A percentile compares a stretch with the other conserved stretches of the same genome.
Evolutionary conservation across 2,329 filamentous ascomycete species (phyloP).

Genomic region (Cladosporium sphaerospermum): DNA sequence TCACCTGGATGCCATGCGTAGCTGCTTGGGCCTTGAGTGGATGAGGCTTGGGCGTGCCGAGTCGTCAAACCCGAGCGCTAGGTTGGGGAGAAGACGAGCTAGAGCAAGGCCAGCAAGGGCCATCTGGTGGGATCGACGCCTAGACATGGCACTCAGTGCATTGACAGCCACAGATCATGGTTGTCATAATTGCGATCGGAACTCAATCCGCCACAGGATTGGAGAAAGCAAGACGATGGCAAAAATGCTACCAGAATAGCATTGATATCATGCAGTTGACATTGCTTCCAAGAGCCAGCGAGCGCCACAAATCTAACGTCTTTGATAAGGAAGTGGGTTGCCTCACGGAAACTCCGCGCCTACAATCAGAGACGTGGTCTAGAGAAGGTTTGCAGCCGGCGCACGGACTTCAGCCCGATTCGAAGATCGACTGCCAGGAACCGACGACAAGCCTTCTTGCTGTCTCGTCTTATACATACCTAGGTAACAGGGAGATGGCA

Average conservation of each 20-base stretch:
- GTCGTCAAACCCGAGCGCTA: background rate
- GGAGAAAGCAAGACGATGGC: too few species aligned
- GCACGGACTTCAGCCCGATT: constrained; percentile 1
- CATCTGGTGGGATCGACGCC: too few species aligned
- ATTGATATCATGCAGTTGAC: constrained; percentile 1
- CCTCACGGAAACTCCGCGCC: background rate
- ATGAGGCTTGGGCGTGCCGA: background rate
- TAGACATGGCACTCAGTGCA: too few species aligned
- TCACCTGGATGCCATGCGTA: background rate
- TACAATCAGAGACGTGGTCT: background rate
- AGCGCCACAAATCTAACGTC: background rate
- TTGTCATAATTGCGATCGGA: too few species aligned
- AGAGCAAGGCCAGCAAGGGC: too few species aligned
- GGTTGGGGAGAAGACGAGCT: too few species aligned
- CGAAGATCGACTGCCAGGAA: constrained; percentile 1
- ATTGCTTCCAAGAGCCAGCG: background rate
- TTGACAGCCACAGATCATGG: too few species aligned
- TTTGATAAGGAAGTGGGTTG: too few species aligned
- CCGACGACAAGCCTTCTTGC: background rate
- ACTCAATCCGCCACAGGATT: too few species aligned
- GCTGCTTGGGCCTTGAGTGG: background rate
- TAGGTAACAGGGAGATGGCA: too few species aligned
- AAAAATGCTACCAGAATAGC: background rate
- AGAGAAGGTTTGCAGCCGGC: constrained; percentile 3
- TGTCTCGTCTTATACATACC: too few species aligned